Percentiles rank a stretch among this genome's conserved stretches.
phyloP scores from a whole-genome alignment of 441 rosid species.

The Mallotus japonicus region DNA sequence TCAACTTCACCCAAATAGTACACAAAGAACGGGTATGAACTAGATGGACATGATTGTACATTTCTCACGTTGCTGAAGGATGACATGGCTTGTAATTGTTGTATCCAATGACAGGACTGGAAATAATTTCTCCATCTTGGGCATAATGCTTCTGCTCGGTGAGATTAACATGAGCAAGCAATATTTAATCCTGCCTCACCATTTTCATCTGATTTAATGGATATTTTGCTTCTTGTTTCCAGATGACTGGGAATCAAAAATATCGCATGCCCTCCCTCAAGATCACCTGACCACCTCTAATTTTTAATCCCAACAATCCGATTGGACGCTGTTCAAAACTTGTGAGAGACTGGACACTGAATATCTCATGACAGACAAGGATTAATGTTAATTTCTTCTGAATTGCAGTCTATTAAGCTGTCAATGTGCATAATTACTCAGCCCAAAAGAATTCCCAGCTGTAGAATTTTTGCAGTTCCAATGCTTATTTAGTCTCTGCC shows the following conservation, averaged over 20 bases:
- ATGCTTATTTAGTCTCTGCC: neutral
- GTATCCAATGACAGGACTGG: constrained; percentile 19
- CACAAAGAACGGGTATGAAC: constrained; percentile 14
- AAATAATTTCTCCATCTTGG: constrained; percentile 21
- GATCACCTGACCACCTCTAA: neutral
- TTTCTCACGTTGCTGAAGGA: constrained; percentile 22
- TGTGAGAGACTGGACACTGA: constrained; percentile 7
- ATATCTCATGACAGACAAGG: neutral
- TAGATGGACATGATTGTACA: constrained; percentile 18
- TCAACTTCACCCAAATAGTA: constrained; percentile 30
- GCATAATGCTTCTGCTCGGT: constrained; percentile 26
- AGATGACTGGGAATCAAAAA: constrained; percentile 17
- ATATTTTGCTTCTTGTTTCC: constrained; percentile 16
- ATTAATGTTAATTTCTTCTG: neutral
- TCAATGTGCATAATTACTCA: neutral
- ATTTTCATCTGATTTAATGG: constrained; percentile 18
- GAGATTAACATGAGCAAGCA: constrained; percentile 22
- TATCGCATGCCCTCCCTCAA: neutral
- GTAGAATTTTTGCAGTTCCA: constrained; percentile 10
- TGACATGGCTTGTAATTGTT: constrained; percentile 13
- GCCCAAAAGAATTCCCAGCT: constrained; percentile 2
- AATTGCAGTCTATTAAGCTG: neutral
- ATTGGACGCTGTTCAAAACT: constrained; percentile 1
- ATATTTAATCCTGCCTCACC: constrained; percentile 4
- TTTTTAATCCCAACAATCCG: neutral